These are phyloP conservation scores for Calonectria pteridis DNA, from an alignment of 2,329 filamentous ascomycete species.

Conservation along the genomic window DNA sequence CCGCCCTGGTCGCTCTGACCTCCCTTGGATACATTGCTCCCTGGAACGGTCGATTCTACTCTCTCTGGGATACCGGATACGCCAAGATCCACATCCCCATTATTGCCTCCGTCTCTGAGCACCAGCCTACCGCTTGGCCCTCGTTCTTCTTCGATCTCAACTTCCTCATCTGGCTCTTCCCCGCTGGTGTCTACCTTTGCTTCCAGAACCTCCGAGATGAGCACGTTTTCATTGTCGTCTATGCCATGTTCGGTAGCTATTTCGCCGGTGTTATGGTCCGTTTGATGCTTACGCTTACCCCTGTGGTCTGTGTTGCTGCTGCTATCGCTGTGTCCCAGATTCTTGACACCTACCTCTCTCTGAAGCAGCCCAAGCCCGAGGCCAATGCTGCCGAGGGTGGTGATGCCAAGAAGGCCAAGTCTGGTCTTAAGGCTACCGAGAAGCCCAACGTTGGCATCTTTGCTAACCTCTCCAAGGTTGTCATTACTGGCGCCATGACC, in stretches of 20 bases:
- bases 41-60: constrained; percentile 99
- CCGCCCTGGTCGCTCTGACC: constrained; percentile 86
- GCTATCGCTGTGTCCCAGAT: constrained; percentile 90
- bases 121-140: constrained; percentile 98
- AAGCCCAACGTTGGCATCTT: constrained; percentile 87
- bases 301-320: constrained; percentile 94
- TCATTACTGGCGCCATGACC: constrained; percentile 79
- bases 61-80: constrained; percentile 97
- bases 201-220: constrained; percentile 95
- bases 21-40: constrained; percentile 93
- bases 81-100: constrained; percentile 99
- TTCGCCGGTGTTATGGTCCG: constrained; percentile 99
- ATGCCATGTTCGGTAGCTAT: constrained; percentile 96
- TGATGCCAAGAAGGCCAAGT: constrained; percentile 68
- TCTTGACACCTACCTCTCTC: constrained; percentile 85
- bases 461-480: constrained; percentile 80
- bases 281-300: constrained; percentile 96
- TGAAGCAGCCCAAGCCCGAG: constrained; percentile 70
- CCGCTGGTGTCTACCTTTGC: constrained; percentile 97
- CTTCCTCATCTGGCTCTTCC: constrained; percentile 99
- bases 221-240: constrained; percentile 98
- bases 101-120: constrained; percentile 99
- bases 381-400: constrained; percentile 54
- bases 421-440: constrained; percentile 76
- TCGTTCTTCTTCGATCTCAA: constrained; percentile 99